These are phyloP conservation scores for Schwanniomyces yamadae DNA, from an alignment of 805 yeast genomes.

Conservation along the genomic window DNA sequence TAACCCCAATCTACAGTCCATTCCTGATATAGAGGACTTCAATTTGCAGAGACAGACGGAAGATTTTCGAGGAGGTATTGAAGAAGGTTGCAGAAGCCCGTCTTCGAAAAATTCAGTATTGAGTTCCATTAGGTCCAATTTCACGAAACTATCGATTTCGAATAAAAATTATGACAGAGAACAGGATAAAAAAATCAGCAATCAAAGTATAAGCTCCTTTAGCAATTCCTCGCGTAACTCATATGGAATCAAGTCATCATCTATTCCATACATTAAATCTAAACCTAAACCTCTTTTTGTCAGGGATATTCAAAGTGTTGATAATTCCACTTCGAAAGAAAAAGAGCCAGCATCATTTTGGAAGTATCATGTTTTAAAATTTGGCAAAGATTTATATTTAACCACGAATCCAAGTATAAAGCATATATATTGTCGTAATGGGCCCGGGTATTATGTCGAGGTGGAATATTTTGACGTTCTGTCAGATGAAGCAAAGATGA, in stretches of 20 bases:
- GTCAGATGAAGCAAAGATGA: neutral
- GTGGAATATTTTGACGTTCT: constrained; percentile 11
- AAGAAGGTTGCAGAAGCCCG: no score
- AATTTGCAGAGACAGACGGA: constrained; percentile 3
- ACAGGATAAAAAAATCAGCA: no score
- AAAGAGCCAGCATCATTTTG: constrained; percentile 45
- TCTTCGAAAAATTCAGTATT: neutral
- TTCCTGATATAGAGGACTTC: constrained; percentile 7
- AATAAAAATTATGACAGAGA: no score
- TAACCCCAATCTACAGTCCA: constrained; percentile 27
- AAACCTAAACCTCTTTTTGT: neutral
- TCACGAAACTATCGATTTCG: constrained; percentile 2
- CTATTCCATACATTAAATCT: neutral
- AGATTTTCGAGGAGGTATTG: neutral
- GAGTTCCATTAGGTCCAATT: neutral
- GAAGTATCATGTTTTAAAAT: constrained; percentile 61
- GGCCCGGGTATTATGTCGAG: constrained; percentile 61
- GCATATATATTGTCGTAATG: constrained; percentile 58
- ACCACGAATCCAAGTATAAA: constrained; percentile 66
- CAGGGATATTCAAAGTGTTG: neutral
- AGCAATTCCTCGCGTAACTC: constrained; percentile 1
- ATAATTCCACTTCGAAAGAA: neutral
- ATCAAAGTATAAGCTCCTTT: neutral
- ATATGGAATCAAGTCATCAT: constrained; percentile 2
- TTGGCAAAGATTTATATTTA: constrained; percentile 56